Evolutionary conservation across 2,329 filamentous ascomycete species (phyloP), one percentile per base, ranked within the genome.

Genomic region (Cladosporium sp.): DNA sequence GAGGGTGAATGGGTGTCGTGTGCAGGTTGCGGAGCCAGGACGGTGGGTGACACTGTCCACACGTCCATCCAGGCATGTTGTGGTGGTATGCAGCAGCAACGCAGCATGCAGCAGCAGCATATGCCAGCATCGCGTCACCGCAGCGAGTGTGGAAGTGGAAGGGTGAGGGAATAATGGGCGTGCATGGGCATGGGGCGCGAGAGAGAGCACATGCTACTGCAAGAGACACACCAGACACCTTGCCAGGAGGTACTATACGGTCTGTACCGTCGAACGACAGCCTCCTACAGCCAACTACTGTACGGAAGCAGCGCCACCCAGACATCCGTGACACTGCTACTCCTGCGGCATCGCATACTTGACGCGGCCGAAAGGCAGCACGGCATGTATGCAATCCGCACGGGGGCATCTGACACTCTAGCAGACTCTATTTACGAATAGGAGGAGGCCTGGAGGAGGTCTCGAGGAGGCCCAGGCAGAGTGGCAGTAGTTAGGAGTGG

Each of bases 91-190:
- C 51, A 54, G 15, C 51, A 32, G 10, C 51, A 11, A 38, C 4
- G 38, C 51, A n/a, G 51, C 47, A 28, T 28, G 32, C 32, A 14
- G 49, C 49, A 28, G 18, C 52, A 12, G 30, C 24, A 30, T 30
- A 30, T 47, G 41, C 41, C n/a, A 47, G 41, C 41, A 47, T 47
- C 49, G 49, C 52, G 52, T 55, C 52, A 55, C 52, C 52, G 28
- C 52, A 55, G 52, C 8, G 18, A 8, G 38, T 44, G 41, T 21
- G n/a, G 41, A 47, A 21, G 41, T 47, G n/a, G 41, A 47, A 12
- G 41, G 41, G 41, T 47, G 41, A 47, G 41, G 41, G 41, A 47
- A 47, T 47, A 47, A 47, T 24, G 8, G n/a, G 41, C n/a, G n/a
- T 47, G n/a, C 41, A 47, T 47, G n/a, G 41, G n/a, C 41, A 47